phyloP scores from a whole-genome alignment of 2,329 filamentous ascomycete genomes.

The Neopestalotiopsis clavispora region DNA sequence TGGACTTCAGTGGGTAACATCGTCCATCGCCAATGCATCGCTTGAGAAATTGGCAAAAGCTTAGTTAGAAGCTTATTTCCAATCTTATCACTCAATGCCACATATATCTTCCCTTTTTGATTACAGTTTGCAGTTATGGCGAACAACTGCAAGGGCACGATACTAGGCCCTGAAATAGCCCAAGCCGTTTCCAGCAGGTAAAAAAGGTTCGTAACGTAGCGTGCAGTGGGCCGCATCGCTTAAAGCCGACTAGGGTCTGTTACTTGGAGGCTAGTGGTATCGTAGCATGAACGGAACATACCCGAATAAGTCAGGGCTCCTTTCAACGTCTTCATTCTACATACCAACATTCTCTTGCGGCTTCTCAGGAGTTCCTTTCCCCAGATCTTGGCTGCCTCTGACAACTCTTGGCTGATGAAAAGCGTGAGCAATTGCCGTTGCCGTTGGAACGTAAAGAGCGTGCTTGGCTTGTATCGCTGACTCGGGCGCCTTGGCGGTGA shows the following conservation, averaged over 20 bases:
- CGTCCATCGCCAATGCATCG: neutral
- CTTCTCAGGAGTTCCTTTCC: neutral
- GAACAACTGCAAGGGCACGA: neutral
- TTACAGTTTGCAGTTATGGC: neutral
- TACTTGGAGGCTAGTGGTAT: too few species aligned
- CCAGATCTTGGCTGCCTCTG: neutral
- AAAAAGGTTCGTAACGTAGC: neutral
- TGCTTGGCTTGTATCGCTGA: neutral
- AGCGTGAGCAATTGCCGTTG: neutral
- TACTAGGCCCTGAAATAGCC: neutral
- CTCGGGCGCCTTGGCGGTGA: neutral
- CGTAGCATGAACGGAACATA: neutral
- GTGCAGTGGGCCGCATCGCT: neutral
- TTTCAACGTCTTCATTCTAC: neutral
- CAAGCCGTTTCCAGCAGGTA: neutral
- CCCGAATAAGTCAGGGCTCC: neutral
- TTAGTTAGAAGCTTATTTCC: neutral
- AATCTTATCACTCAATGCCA: neutral
- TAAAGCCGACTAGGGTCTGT: neutral
- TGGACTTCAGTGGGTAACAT: neutral
- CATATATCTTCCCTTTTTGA: neutral
- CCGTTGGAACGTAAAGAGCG: neutral
- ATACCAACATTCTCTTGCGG: neutral
- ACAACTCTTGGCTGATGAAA: neutral
- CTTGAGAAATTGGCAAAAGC: neutral